These are phyloP conservation scores for Beauveria sp. DNA, from an alignment of 2,329 filamentous ascomycete species.

Conservation along the genomic window DNA sequence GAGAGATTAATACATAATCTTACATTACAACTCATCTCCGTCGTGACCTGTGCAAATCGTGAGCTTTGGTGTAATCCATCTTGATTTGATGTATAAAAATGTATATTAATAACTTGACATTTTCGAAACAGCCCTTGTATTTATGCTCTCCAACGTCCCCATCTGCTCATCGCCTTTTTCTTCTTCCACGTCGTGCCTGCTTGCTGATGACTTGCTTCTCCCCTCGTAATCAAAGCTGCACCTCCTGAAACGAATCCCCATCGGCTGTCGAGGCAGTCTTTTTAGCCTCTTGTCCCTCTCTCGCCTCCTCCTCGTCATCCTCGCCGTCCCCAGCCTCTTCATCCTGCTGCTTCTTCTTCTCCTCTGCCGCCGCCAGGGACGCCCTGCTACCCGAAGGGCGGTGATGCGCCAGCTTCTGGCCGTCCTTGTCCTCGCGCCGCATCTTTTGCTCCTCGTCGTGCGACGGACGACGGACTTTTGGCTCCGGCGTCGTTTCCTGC, in stretches of 20 bases:
- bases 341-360: conserved; percentile 24
- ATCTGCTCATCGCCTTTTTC: not conserved
- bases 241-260: conserved; percentile 55
- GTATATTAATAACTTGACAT: not conserved
- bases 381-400: conserved; percentile 27
- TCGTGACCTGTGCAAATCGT: no score
- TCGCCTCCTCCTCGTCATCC: conserved; percentile 22
- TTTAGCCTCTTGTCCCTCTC: conserved; percentile 23
- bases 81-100: not conserved
- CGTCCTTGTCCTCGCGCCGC: conserved; percentile 46
- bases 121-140: not conserved
- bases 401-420: conserved; percentile 42
- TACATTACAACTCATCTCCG: no score
- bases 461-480: conserved; percentile 24
- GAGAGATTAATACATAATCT: no score
- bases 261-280: conserved; percentile 43
- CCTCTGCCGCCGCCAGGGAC: conserved; percentile 17
- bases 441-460: conserved; percentile 47
- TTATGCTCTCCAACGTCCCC: not conserved
- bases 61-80: no score
- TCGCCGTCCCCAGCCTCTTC: conserved; percentile 18
- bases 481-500: conserved; percentile 29
- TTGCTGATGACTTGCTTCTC: not conserved
- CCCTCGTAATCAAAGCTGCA: conserved; percentile 39
- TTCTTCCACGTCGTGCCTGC: not conserved